Evolutionary conservation across 495 filamentous ascomycete genomes (phyloP), one percentile per base, ranked within the genome.

Genomic region (Parmelia sp.): DNA sequence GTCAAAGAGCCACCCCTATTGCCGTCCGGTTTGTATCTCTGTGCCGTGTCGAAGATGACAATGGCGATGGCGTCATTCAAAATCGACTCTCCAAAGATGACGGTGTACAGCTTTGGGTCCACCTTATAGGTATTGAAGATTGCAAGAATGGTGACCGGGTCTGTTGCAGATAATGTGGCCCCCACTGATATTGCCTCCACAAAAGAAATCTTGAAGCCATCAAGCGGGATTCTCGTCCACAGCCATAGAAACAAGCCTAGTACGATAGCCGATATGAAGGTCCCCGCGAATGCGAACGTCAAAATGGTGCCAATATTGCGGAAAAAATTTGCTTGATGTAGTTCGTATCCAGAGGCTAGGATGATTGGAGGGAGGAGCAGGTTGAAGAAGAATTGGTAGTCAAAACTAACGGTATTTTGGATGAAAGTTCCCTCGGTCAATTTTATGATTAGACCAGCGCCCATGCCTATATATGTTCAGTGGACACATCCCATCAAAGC

Each of bases 41-140:
- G 91, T 19, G 94, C 95, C 0, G 94, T 97, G 77, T 98, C 95
- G 76, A 97, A 98, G 69, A 98, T 84, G 65, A 98, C 94, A 72
- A 98, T 98, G 49, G 94, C 94, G 68, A 98, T 90, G 23, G 94
- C 94, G 80, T 98, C 94, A 73, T 98, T 98, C 57, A 98, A 77
- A 60, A 98, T 97, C 39, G 92, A 96, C 75, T 98, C 94, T 69
- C 94, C 94, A 73, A 98, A 98, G 64, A 98, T 97, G 68, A 97
- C 83, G 10, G 94, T 98, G 74, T 98, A 98, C 8, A 98, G 83
- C 76, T 97, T 97, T 14, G 94, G 94, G 73, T 98, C 94, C 59
- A 98, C 94, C 76, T 97, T 96, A 80, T 97, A 97, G 2, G 95
- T 88, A 72, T 96, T 98, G 85, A 98, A 98, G 63, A 98, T 98